Conservation (phyloP, 2,329 filamentous ascomycete species). For the Apiospora rasikravindrae region DNA sequence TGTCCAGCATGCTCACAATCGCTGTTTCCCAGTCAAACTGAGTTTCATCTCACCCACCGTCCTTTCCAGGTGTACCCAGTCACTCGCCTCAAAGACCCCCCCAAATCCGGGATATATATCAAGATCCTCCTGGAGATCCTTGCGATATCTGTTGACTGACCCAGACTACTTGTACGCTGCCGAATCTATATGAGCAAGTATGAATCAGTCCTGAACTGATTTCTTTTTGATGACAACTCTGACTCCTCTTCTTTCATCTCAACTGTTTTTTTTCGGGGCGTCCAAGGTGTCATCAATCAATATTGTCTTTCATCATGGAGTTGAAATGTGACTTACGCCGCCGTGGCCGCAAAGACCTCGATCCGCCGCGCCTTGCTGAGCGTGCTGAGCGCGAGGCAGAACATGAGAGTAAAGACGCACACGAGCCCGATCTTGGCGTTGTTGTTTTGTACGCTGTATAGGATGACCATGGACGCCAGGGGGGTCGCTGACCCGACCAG, state of each 20-base stretch:
- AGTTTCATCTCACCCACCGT: not conserved
- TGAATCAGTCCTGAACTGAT: not conserved
- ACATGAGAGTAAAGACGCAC: slow-evolving; percentile 19
- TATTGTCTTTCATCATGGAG: no score
- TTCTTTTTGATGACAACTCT: not conserved
- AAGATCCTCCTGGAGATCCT: not conserved
- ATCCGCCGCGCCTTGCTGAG: slow-evolving; percentile 21
- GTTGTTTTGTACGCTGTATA: slow-evolving; percentile 9
- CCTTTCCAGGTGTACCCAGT: not conserved
- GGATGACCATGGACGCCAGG: slow-evolving; percentile 21
- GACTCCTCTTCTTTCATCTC: not conserved
- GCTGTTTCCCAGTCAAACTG: not conserved
- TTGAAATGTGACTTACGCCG: slow-evolving; percentile 21
- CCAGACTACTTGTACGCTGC: slow-evolving; percentile 19
- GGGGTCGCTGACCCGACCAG: slow-evolving; percentile 14
- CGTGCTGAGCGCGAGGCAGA: slow-evolving; percentile 20
- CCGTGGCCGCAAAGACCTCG: slow-evolving; percentile 22
- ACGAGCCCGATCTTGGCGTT: slow-evolving; percentile 19
- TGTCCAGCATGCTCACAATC: not conserved
- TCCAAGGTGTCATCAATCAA: no score
- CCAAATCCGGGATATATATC: not conserved
- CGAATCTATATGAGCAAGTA: slow-evolving; percentile 15
- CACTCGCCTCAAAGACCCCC: not conserved
- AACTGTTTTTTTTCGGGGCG: no score
- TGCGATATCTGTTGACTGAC: slow-evolving; percentile 17